phyloP scores from a whole-genome alignment of 2,329 filamentous ascomycete species.

The Remersonia thermophila region DNA sequence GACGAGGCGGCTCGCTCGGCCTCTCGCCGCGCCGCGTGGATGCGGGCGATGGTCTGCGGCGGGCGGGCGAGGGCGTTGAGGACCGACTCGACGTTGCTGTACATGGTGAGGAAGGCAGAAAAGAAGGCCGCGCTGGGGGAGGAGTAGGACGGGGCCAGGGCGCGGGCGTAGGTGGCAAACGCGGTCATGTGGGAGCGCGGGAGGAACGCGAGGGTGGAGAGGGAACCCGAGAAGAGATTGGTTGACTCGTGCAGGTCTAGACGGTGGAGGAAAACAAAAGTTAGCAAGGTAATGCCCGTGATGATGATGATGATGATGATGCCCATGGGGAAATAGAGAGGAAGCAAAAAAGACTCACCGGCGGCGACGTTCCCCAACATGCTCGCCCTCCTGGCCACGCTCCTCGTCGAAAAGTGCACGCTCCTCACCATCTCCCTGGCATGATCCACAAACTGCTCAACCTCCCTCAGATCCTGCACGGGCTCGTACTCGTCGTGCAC shows the following conservation, averaged over 20 bases:
- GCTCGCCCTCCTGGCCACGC: conserved; percentile 68
- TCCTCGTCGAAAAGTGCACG: conserved; percentile 72
- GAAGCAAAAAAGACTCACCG: conserved; percentile 31
- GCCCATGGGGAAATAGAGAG: not conserved
- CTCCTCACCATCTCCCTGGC: conserved; percentile 80
- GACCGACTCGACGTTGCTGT: conserved; percentile 72
- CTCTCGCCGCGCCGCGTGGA: conserved; percentile 59
- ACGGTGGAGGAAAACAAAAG: not conserved
- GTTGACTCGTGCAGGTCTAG: conserved; percentile 58
- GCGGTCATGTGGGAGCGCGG: conserved; percentile 56
- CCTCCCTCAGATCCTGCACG: conserved; percentile 69
- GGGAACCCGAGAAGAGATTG: conserved; percentile 38
- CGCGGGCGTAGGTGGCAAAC: conserved; percentile 54
- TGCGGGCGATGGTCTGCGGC: conserved; percentile 62
- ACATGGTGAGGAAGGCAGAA: conserved; percentile 64
- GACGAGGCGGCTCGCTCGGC: conserved; percentile 52
- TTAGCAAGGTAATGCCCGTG: no score
- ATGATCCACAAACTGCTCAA: conserved; percentile 85
- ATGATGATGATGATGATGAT: no score
- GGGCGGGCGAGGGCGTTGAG: conserved; percentile 69
- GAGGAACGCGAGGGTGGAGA: conserved; percentile 51
- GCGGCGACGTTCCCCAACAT: conserved; percentile 52
- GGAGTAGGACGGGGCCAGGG: conserved; percentile 54
- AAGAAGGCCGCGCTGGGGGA: conserved; percentile 65
- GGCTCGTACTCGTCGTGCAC: conserved; percentile 83